Base-by-base conservation (phyloP, 2,329 filamentous ascomycete species). In the Mycogone perniciosa region DNA sequence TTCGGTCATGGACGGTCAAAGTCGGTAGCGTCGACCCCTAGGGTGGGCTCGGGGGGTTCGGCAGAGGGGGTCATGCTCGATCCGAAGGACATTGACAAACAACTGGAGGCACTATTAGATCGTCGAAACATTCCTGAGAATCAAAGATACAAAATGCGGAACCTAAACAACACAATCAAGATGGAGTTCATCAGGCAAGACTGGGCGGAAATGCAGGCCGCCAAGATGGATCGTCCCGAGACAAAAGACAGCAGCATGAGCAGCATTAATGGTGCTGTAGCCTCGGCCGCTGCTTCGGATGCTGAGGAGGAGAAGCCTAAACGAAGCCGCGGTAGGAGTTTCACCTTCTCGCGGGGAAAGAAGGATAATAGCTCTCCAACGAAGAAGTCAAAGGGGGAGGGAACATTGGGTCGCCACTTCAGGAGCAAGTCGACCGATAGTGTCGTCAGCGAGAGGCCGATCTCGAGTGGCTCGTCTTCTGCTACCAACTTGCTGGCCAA, bases 121-220 rank as follows among this genome's bases (percentile, higher is more conserved):
- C 84, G 91, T 13, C 81, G 92, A 56, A 96, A 97, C 62, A 95
- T 97, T 49, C 91, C 92, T 3, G 88, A 95, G 62, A 88, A 96
- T 57, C 90, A 96, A 76, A 80, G 92, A 50, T 89, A 92, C 67
- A 95, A 95, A 71, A 96, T 99, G 90, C 82, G 92, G 42, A 91
- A 85, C 51, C 74, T 99, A 54, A 89, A 88, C 56, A 80, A 89
- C 57, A 86, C 88, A 34, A 91, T 97, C 73, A 99, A 99, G 71
- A 88, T 90, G 64, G 91, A 97, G 64, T 95, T 99, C 61, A 90
- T 97, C 60, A 85, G 86, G 48, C 91, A 95, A 66, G 88, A 96
- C 65, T 89, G 88, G 76, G 82, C 81, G 6, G 86, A 86, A 65
- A 84, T 77, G 68, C 73, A 75, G 66, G 76, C 77, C 48, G 71